Conservation (phyloP, 495 filamentous ascomycete species). For the Lichina pygmaea region DNA sequence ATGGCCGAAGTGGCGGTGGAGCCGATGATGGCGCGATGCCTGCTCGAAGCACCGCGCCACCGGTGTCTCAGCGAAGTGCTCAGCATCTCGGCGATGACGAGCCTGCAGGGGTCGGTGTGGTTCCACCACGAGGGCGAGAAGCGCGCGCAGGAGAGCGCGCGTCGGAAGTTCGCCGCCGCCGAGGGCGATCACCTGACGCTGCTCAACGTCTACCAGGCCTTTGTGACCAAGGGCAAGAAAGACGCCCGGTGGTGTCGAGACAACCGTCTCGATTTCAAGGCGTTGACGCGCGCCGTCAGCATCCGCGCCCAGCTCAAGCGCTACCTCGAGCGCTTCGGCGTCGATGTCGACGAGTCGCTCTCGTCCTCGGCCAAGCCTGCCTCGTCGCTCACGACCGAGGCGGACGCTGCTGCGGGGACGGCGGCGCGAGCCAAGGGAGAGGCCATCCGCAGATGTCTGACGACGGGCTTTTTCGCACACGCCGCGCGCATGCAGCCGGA, state of each 20-base stretch:
- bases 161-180: conserved; percentile 67
- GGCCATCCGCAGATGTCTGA: conserved; percentile 62
- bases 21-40: conserved; percentile 86
- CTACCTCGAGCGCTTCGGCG: conserved; percentile 66
- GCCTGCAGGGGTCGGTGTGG: conserved; percentile 57
- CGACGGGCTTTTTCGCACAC: conserved; percentile 82
- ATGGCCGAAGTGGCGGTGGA: conserved; percentile 93
- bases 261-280: conserved; percentile 64
- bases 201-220: conserved; percentile 79
- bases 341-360: conserved; percentile 35
- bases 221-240: conserved; percentile 63
- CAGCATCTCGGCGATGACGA: conserved; percentile 86
- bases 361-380: not conserved
- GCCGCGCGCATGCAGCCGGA: conserved; percentile 90
- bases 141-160: conserved; percentile 40
- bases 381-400: not conserved
- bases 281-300: conserved; percentile 57
- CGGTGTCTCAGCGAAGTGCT: conserved; percentile 65
- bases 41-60: conserved; percentile 53
- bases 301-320: conserved; percentile 67
- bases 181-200: conserved; percentile 92
- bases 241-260: conserved; percentile 69
- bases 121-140: conserved; percentile 52
- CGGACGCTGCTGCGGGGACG: not conserved
- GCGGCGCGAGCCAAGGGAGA: conserved; percentile 26